Evolutionary conservation across 257 asterid genomes (phyloP), one percentile per base, ranked within the genome.

Genomic region (Catharanthus roseus): DNA sequence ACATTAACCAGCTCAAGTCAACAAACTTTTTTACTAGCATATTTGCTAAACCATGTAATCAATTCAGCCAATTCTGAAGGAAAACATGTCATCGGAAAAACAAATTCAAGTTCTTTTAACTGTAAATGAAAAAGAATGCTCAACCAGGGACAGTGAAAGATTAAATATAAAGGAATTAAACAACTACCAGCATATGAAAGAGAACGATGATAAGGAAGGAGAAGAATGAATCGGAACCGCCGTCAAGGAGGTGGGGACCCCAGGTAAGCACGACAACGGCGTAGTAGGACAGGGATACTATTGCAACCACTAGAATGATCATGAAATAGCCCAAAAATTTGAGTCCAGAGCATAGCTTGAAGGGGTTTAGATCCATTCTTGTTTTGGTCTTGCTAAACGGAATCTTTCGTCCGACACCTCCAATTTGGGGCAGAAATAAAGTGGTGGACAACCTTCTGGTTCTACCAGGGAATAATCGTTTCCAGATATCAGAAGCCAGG

Each of bases 271-370:
- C 69, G 39, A 89, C 85, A 57, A 89, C 90, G 68, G 96, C 96
- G 78, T 81, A 74, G 74, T 91, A 91, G 12, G 97, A 85, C 45
- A 91, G 58, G 0, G 85, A 90, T 12, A 88, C 76, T 18, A 91
- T 76, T 21, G 79, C 90, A 9, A 83, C 9, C 28, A 91, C 88
- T 50, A 91, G 76, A 58, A 84, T 50, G 72, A 92, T 78, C 88
- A 92, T 89, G 72, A 85, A 83, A 85, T 89, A 90, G 68, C 97
- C 96, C 54, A 89, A 86, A 77, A 88, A 80, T 76, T 82, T 87
- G 68, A 91, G 86, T 10, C 92, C 89, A 18, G 92, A 86, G 77
- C 97, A 89, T 36, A 89, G 36, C 81, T 84, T 75, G 72, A 91
- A 85, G 15, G 96, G 89, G 65, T 91, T 86, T 57, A 87, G 83